Evolutionary conservation across 2,329 filamentous ascomycete genomes (phyloP), one percentile per base, ranked within the genome.

Genomic region (Fusarium subglutinans): DNA sequence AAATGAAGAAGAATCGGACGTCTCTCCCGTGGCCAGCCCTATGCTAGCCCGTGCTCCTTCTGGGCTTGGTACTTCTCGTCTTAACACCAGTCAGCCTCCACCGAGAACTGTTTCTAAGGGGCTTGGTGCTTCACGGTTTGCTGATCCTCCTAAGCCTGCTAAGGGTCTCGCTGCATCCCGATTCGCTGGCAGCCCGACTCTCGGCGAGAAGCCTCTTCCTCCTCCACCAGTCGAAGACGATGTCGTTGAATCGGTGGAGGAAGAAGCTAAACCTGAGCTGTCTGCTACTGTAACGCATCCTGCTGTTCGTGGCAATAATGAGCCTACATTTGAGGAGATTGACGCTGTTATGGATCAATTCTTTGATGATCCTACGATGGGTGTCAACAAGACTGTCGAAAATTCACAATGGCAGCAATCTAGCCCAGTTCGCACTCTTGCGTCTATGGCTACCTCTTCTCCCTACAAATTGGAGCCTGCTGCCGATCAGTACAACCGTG

Each of bases 291-390:
- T 56, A 53, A 75, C 45, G 50, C 72, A 63, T 47, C 57, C 71
- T n/a, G 64, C 76, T 47, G 73, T 78, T 20, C 69, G 72, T 35
- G 59, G 66, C 22, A 56, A 76, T 8, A 77, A 78, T 26, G 85
- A 86, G 70, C 86, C 85, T 12, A 89, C 91, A 1, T 94, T 94
- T 76, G 92, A 96, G 75, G 95, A 98, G 79, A 95, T 98, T 78
- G 95, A 98, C 84, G 94, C 93, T 50, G 91, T 98, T 59, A 98
- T 98, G 94, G 90, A 92, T 73, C 92, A 96, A 69, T 88, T 98
- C 77, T 89, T 91, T 66, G 90, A 87, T 54, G 90, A 94, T 74
- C 93, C 92, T 4, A 91, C 92, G 58, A 90, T 93, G 80, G 93
- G 93, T 18, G 89, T 94, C 67, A 93, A 94, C 79, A 91, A 91